A percentile compares a stretch with the other conserved stretches of the same genome.
These are phyloP conservation scores for Vavraia culicis DNA, from an alignment of 371 early-diverging fungal species.

Conservation along the genomic window DNA sequence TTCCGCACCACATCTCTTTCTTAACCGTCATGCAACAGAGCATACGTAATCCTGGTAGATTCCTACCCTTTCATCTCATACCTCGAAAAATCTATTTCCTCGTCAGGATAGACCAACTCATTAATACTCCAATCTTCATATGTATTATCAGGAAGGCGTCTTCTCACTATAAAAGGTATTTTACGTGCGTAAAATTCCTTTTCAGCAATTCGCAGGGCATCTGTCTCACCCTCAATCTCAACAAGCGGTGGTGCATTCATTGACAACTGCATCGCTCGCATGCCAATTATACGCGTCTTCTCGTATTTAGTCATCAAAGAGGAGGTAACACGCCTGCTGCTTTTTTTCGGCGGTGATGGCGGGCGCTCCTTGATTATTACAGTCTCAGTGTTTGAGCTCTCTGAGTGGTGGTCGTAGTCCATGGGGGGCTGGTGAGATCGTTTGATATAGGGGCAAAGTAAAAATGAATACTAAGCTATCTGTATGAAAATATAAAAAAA, in stretches of 20 bases:
- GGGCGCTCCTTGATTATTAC: background rate
- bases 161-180: slow-evolving; percentile 75
- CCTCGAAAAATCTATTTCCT: background rate
- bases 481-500: no score
- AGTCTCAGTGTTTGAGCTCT: background rate
- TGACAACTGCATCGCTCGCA: slow-evolving; percentile 48
- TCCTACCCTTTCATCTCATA: no score
- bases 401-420: slow-evolving; percentile 1
- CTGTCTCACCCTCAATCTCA: slow-evolving; percentile 77
- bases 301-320: slow-evolving; percentile 98
- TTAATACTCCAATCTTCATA: slow-evolving; percentile 87
- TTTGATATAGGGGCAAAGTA: no score
- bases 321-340: slow-evolving; percentile 53
- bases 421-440: background rate
- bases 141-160: slow-evolving; percentile 78
- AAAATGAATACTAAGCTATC: no score
- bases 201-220: slow-evolving; percentile 84
- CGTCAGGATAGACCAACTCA: slow-evolving; percentile 54
- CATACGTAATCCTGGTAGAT: no score
- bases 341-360: background rate
- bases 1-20: no score
- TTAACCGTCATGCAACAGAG: no score
- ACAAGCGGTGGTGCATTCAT: slow-evolving; percentile 94
- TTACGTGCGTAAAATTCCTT: slow-evolving; percentile 78
- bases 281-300: slow-evolving; percentile 78